Conservation (phyloP, 2,329 filamentous ascomycete genomes). For the Paecilomyces dactylethromorphus region DNA sequence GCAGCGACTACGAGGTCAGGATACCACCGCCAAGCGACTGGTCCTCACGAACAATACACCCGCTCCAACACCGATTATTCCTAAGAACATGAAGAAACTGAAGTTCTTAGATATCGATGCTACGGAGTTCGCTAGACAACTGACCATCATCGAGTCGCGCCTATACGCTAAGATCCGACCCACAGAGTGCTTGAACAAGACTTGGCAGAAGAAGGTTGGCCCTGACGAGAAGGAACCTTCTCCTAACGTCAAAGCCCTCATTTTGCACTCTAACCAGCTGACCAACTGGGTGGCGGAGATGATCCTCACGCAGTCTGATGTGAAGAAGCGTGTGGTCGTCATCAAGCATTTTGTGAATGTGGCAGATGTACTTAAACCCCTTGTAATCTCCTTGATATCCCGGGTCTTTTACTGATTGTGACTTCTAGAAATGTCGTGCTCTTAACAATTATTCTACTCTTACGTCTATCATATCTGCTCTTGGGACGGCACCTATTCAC, state of each 20-base stretch:
- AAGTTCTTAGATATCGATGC: constrained; percentile 97
- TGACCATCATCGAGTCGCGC: constrained; percentile 93
- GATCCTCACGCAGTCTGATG: constrained; percentile 90
- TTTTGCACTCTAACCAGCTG: constrained; percentile 95
- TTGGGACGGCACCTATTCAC: constrained; percentile 91
- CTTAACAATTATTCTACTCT: constrained; percentile 97
- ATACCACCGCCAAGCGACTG: constrained; percentile 76
- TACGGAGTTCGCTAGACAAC: constrained; percentile 91
- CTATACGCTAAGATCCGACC: constrained; percentile 94
- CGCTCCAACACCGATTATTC: constrained; percentile 81
- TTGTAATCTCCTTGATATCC: not conserved
- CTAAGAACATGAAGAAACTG: constrained; percentile 99
- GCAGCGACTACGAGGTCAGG: constrained; percentile 80
- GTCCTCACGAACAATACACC: constrained; percentile 79
- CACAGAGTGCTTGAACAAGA: constrained; percentile 95
- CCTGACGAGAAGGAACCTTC: constrained; percentile 69
- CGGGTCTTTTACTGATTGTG: constrained; percentile 6
- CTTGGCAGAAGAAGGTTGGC: constrained; percentile 91
- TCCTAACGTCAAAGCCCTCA: constrained; percentile 90
- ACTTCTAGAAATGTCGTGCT: constrained; percentile 72
- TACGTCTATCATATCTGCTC: constrained; percentile 93
- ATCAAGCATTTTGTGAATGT: constrained; percentile 98
- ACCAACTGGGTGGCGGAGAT: constrained; percentile 99
- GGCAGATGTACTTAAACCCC: constrained; percentile 62
- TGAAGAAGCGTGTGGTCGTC: constrained; percentile 92